Evolutionary conservation across 179 eudicot species (phyloP).

Genomic region (Silene vulgaris): DNA sequence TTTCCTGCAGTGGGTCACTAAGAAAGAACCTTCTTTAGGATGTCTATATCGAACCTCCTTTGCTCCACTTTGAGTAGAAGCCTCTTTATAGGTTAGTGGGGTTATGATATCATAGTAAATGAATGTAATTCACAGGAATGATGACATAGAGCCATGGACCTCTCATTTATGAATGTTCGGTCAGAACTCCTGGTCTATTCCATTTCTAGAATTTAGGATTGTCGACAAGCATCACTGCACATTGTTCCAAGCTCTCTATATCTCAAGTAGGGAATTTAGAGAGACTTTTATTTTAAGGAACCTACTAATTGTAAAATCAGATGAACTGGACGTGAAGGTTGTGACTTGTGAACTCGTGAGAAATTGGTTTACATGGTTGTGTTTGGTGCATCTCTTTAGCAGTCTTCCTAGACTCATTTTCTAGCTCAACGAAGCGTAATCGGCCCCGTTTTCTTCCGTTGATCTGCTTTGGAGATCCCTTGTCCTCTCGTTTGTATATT

Average conservation of each 20-base stretch:
- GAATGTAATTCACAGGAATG: no score
- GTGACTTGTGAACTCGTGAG: not conserved
- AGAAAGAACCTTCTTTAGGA: no score
- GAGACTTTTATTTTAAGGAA: not conserved
- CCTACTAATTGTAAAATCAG: not conserved
- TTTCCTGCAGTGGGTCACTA: no score
- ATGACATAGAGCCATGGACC: no score
- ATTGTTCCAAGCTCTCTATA: not conserved
- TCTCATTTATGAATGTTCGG: no score
- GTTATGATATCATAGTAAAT: no score
- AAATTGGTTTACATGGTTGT: not conserved
- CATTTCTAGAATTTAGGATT: not conserved
- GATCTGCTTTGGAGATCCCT: not conserved
- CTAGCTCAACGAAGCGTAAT: not conserved
- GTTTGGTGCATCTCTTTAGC: not conserved
- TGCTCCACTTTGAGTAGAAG: no score
- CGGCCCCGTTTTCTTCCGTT: not conserved
- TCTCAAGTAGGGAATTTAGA: not conserved
- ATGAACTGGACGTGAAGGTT: not conserved
- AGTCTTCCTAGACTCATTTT: not conserved
- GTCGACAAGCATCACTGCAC: constrained; percentile 1
- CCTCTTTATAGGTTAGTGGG: no score
- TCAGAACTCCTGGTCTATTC: not conserved
- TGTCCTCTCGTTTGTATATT: not conserved
- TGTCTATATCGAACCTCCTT: no score